phyloP scores from a whole-genome alignment of 371 early-diverging fungal genomes.

The Zychaea mexicana region DNA sequence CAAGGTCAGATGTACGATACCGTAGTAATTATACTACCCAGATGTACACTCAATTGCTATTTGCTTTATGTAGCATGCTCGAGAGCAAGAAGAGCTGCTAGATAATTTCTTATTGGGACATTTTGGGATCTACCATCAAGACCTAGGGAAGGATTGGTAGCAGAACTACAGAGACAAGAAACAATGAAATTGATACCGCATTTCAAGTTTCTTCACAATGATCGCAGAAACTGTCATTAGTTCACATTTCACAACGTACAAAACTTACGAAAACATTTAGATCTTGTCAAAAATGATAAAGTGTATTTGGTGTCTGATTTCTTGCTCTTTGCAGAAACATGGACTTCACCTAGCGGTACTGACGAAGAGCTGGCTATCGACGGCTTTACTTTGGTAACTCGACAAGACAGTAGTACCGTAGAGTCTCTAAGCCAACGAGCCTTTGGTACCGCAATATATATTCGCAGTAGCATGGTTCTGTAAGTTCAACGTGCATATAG shows the following conservation, averaged over 20 bases:
- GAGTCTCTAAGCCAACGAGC: background rate
- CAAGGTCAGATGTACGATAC: no score
- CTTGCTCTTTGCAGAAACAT: background rate
- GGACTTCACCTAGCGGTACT: background rate
- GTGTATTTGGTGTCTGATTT: background rate
- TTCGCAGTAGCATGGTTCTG: background rate
- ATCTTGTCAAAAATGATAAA: background rate
- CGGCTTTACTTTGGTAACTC: background rate
- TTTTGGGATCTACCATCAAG: no score
- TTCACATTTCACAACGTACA: background rate
- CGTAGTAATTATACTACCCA: no score
- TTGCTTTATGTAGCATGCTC: no score
- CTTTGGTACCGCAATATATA: background rate
- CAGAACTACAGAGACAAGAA: no score
- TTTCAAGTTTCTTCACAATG: background rate
- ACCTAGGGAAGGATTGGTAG: no score
- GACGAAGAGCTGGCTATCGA: background rate
- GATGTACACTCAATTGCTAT: no score
- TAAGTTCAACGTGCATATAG: background rate
- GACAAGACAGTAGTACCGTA: no score
- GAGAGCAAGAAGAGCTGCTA: no score
- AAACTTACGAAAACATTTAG: background rate
- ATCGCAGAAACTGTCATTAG: background rate
- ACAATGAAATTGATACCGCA: no score
- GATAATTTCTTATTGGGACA: no score